Percentiles rank a stretch among this genome's conserved stretches.
These are phyloP conservation scores for Lactifluus volemus DNA, from an alignment of 768 basidiomycete species.

Conservation along the genomic window DNA sequence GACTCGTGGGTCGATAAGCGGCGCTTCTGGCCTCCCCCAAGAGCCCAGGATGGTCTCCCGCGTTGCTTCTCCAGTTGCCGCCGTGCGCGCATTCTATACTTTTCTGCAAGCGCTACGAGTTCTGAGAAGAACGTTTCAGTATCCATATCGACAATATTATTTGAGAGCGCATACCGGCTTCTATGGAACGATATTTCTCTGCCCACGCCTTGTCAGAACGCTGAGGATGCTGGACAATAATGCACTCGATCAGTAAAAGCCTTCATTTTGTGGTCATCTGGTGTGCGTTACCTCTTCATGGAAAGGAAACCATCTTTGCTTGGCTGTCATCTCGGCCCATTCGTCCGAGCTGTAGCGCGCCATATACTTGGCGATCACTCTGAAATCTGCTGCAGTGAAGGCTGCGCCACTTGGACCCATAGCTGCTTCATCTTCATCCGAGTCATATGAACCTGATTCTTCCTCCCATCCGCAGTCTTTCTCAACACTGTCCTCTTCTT, in stretches of 20 bases:
- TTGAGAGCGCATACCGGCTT: constrained; percentile 2
- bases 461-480: constrained; percentile 21
- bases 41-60: constrained; percentile 22
- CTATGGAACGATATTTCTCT: constrained; percentile 8
- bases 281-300: constrained; percentile 37
- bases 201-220: constrained; percentile 3
- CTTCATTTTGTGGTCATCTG: too few species aligned
- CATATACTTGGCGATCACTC: constrained; percentile 51
- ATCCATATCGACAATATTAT: neutral
- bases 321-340: constrained; percentile 34
- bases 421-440: constrained; percentile 26
- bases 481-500: constrained; percentile 29
- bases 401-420: constrained; percentile 46
- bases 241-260: neutral
- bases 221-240: constrained; percentile 4
- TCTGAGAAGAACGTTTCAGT: constrained; percentile 4
- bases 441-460: constrained; percentile 22
- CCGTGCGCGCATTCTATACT: constrained; percentile 20
- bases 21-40: constrained; percentile 9
- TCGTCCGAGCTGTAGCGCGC: constrained; percentile 30
- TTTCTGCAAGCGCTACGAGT: constrained; percentile 21
- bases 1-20: neutral
- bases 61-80: constrained; percentile 19
- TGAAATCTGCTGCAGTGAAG: constrained; percentile 55
- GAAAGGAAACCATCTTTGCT: constrained; percentile 50